Conservation (phyloP, 768 basidiomycete genomes). For the Cyclocybe aegerita region DNA sequence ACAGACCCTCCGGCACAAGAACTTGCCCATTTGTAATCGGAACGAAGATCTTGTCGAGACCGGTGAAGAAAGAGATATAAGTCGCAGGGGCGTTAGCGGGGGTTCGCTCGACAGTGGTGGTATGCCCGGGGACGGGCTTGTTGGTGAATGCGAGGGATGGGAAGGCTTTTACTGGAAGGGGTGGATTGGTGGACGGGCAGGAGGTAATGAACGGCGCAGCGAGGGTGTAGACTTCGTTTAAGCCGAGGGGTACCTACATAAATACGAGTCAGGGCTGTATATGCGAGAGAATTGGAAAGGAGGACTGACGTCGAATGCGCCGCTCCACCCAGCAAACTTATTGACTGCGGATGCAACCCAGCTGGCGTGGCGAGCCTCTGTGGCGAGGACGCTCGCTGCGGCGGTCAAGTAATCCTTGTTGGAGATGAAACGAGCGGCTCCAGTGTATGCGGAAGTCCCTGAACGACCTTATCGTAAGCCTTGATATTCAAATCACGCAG, state of each 20-base stretch:
- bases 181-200: constrained; percentile 56
- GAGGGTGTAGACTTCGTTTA: constrained; percentile 33
- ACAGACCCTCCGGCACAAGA: constrained; percentile 33
- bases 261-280: background rate
- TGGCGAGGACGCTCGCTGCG: constrained; percentile 55
- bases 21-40: constrained; percentile 28
- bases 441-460: constrained; percentile 52
- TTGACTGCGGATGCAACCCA: constrained; percentile 51
- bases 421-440: constrained; percentile 48
- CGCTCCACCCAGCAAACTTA: constrained; percentile 46
- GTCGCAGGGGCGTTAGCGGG: constrained; percentile 17
- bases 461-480: background rate
- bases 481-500: background rate
- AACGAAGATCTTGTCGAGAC: constrained; percentile 35
- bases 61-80: constrained; percentile 43
- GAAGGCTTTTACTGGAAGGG: constrained; percentile 52
- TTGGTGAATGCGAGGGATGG: constrained; percentile 38
- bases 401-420: constrained; percentile 48
- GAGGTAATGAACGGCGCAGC: constrained; percentile 46
- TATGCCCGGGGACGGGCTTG: constrained; percentile 23
- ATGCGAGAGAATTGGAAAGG: background rate
- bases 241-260: constrained; percentile 19
- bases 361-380: constrained; percentile 58
- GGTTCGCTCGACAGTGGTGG: constrained; percentile 10
- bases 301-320: constrained; percentile 40